Conservation (phyloP, 441 rosid genomes). For the Eutrema salsugineum region DNA sequence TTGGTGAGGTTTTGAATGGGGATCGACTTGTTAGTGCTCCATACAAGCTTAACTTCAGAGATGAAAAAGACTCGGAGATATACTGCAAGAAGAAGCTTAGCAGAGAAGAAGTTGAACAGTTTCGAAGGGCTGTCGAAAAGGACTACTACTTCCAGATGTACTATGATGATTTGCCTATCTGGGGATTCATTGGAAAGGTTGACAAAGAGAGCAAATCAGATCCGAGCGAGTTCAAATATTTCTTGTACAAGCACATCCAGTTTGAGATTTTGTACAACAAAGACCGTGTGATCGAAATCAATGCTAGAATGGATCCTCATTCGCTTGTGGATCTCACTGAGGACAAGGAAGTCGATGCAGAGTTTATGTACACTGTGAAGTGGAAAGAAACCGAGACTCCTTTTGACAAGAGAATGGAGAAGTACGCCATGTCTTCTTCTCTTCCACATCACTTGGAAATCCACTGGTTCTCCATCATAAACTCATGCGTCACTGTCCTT, state of each 20-base stretch:
- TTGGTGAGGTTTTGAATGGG: slow-evolving; percentile 83
- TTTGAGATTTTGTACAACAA: slow-evolving; percentile 66
- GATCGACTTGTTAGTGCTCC: slow-evolving; percentile 83
- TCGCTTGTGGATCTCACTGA: slow-evolving; percentile 65
- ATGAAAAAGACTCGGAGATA: slow-evolving; percentile 58
- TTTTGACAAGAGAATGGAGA: slow-evolving; percentile 84
- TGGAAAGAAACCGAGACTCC: slow-evolving; percentile 83
- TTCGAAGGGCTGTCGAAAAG: slow-evolving; percentile 58
- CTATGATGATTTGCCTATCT: slow-evolving; percentile 83
- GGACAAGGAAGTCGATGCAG: slow-evolving; percentile 64
- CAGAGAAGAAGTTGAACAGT: slow-evolving; percentile 53
- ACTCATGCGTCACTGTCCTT: slow-evolving; percentile 79
- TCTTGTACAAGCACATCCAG: slow-evolving; percentile 67
- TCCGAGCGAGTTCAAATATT: slow-evolving; percentile 67
- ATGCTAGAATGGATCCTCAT: slow-evolving; percentile 59
- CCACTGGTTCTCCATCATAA: slow-evolving; percentile 82
- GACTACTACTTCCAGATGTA: slow-evolving; percentile 89
- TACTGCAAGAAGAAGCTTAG: slow-evolving; percentile 57
- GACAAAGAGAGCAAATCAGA: slow-evolving; percentile 68
- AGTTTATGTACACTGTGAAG: slow-evolving; percentile 71
- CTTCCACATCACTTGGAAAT: slow-evolving; percentile 82
- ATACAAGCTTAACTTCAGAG: slow-evolving; percentile 57
- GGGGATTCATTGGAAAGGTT: slow-evolving; percentile 84
- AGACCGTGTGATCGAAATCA: slow-evolving; percentile 75
- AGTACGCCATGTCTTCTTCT: slow-evolving; percentile 74